These are phyloP conservation scores for Fusarium lyarnte DNA, from an alignment of 2,329 filamentous ascomycete species.

Conservation along the genomic window DNA sequence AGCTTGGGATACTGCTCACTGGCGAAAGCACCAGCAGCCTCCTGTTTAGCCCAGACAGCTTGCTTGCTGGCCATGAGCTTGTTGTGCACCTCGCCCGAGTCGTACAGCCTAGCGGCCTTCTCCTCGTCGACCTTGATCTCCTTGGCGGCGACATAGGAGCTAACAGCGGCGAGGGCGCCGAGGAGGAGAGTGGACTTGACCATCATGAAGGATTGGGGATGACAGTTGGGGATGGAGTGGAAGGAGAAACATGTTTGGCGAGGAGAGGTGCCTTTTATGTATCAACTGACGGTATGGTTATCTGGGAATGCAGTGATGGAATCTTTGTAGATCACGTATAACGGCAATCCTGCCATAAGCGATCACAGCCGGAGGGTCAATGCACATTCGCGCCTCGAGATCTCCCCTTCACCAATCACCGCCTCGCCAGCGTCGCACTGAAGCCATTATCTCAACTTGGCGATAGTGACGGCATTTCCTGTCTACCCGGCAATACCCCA, in stretches of 20 bases:
- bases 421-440: neutral
- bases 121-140: constrained; percentile 31
- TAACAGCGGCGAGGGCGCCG: constrained; percentile 14
- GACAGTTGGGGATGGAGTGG: neutral
- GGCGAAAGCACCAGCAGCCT: constrained; percentile 47
- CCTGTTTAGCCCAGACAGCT: constrained; percentile 48
- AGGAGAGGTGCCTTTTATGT: neutral
- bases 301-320: neutral
- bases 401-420: constrained; percentile 2
- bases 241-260: neutral
- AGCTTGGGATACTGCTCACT: constrained; percentile 50
- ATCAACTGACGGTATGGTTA: fast-evolving
- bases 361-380: neutral
- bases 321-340: neutral
- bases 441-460: constrained; percentile 21
- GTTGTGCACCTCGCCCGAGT: constrained; percentile 35
- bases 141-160: constrained; percentile 20
- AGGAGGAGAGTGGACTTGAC: constrained; percentile 29
- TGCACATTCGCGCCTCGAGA: neutral
- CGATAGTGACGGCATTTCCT: constrained; percentile 10
- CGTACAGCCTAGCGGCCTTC: constrained; percentile 24
- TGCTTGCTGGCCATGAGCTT: constrained; percentile 35
- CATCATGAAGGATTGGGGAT: constrained; percentile 12
- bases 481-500: constrained; percentile 1
- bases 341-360: neutral